A percentile compares a stretch with the other conserved stretches of the same genome.
These are phyloP conservation scores for Odontarrhena argentea DNA, from an alignment of 345 rosid species.

Conservation along the genomic window DNA sequence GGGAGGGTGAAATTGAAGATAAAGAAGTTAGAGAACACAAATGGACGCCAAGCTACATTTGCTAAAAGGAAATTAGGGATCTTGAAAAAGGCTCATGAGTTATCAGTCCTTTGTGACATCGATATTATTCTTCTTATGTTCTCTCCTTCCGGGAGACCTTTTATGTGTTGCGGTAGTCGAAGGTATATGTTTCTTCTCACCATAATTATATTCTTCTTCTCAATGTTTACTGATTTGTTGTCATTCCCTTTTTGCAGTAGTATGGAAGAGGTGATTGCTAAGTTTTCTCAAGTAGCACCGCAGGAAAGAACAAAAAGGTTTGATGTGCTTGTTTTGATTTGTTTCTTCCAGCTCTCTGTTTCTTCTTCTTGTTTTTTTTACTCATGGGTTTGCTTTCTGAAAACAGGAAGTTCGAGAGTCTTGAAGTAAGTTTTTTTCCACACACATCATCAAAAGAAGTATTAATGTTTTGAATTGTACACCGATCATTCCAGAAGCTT, in stretches of 20 bases:
- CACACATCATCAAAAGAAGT: constrained; percentile 8
- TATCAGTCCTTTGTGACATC: constrained; percentile 80
- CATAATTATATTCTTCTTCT: not conserved
- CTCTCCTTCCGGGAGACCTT: constrained; percentile 74
- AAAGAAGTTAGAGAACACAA: constrained; percentile 73
- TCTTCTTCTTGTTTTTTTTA: not conserved
- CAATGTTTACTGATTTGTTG: not conserved
- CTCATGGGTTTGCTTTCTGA: constrained; percentile 19
- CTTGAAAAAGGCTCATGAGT: constrained; percentile 84
- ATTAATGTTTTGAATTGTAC: not conserved
- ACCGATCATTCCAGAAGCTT: constrained; percentile 4
- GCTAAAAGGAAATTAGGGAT: constrained; percentile 79
- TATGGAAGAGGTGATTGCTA: constrained; percentile 70
- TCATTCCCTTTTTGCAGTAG: constrained; percentile 42
- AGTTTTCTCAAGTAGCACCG: constrained; percentile 65
- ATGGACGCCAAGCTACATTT: constrained; percentile 70
- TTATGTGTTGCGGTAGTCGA: constrained; percentile 62
- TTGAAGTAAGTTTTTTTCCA: constrained; percentile 67
- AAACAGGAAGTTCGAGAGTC: constrained; percentile 85
- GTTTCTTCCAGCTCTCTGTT: not conserved
- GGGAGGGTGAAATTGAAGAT: constrained; percentile 92
- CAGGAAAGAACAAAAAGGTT: constrained; percentile 87
- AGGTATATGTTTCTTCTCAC: constrained; percentile 49
- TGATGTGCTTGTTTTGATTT: not conserved
- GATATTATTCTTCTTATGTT: constrained; percentile 83